phyloP scores from a whole-genome alignment of 257 asterid species.

The Primulina eburnea region DNA sequence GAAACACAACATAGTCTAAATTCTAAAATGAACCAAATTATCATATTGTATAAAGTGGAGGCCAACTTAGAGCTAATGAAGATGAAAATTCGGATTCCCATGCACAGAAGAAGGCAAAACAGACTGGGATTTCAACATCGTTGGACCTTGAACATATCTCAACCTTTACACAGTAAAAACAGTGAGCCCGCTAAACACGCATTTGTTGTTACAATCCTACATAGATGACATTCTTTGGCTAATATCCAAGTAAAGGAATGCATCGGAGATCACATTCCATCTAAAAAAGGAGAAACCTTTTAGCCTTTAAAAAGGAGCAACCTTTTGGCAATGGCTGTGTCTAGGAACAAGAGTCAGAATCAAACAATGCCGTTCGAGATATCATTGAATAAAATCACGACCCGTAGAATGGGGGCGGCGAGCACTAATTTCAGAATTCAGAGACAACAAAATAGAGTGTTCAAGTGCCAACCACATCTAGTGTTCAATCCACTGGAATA shows the following conservation, averaged over 20 bases:
- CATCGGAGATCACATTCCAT: too few species aligned
- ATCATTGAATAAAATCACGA: background rate
- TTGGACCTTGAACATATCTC: background rate
- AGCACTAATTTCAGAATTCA: background rate
- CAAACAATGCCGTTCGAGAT: background rate
- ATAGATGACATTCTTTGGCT: too few species aligned
- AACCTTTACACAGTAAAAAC: background rate
- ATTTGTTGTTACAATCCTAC: background rate
- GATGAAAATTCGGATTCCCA: too few species aligned
- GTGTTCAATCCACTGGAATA: background rate
- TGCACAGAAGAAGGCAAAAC: background rate
- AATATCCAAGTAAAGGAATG: background rate
- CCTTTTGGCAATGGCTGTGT: too few species aligned
- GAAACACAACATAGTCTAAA: too few species aligned
- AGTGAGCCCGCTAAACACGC: background rate
- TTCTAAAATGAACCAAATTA: too few species aligned
- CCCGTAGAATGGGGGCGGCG: background rate
- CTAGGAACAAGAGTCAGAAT: too few species aligned
- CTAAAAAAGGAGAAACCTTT: background rate
- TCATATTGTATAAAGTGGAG: too few species aligned
- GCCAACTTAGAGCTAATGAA: too few species aligned
- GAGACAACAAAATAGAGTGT: background rate
- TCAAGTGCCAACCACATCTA: background rate
- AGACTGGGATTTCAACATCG: background rate
- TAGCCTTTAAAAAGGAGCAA: too few species aligned